Base-by-base conservation (phyloP, 2,329 filamentous ascomycete species). In the Colletotrichum tropicicola region DNA sequence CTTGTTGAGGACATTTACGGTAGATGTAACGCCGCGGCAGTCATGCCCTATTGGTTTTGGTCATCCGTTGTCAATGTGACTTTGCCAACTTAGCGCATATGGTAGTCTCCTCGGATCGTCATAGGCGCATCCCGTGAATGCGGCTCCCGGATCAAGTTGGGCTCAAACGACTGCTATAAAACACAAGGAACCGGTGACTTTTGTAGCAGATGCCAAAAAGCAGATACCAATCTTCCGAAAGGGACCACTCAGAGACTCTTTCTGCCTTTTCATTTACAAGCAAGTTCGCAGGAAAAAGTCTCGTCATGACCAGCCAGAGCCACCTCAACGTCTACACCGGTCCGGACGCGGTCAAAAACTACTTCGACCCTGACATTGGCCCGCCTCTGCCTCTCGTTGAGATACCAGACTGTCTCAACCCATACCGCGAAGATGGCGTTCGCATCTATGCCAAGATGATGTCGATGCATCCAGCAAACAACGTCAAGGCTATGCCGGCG, bases 361-460 rank as follows among this genome's bases (percentile, higher is more conserved):
- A 89, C 73, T 89, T 87, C 68, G 77, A 90, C 66, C 87, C 88
- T 0, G 85, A 89, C 57, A 77, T 73, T 1, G 79, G 82, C 23
- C 87, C 88, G 3, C 86, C 86, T 0, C 71, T 90, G 8, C 88
- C 88, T 1, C 78, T 91, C 2, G 85, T 91, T 5, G 88, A 91
- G 74, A 75, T 90, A 3, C 87, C 87, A 0, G 78, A 80, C 15
- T 75, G 74, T n/a, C n/a, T 10, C 32, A 90, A 90, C 63, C 87
- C 87, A 3, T 86, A 83, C 66, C 78, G 82, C 19, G 67, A 80
- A 25, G 82, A 89, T 82, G 85, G 85, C 4, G 84, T 90, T 5
- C 82, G 86, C 10, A 88, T 90, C 55, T 89, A 88, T 67, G 87
- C 88, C 37, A 90, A 90, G 75, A 87, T 90, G 85, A 85, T 90